A percentile compares a stretch with the other conserved stretches of the same genome.
Evolutionary conservation across 139 green algal genomes (phyloP).

Genomic region (Coelastrella sp.): DNA sequence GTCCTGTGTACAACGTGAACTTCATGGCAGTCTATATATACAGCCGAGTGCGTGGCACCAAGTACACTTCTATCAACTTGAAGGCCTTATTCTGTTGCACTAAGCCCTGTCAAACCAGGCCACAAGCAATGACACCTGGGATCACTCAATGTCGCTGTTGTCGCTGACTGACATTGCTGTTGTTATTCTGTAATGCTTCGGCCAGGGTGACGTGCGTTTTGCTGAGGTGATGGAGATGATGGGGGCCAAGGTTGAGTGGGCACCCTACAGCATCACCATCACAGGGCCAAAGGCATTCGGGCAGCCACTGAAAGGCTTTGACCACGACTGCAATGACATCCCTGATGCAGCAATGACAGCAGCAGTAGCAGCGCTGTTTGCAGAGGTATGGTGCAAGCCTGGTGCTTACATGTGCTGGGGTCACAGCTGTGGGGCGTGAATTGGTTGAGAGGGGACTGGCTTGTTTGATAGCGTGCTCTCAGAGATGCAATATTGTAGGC

Average conservation of each 20-base stretch:
- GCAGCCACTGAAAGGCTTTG: constrained; percentile 86
- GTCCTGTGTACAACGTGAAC: too few relatives aligned
- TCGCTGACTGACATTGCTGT: too few relatives aligned
- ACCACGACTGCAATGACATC: constrained; percentile 99
- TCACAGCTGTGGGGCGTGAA: neutral
- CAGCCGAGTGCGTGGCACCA: too few relatives aligned
- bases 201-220: constrained; percentile 93
- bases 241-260: constrained; percentile 95
- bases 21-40: too few relatives aligned
- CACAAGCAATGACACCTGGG: too few relatives aligned
- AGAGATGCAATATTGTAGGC: too few relatives aligned
- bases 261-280: constrained; percentile 93
- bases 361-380: constrained; percentile 96
- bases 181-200: neutral
- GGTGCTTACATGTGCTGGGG: neutral
- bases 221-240: constrained; percentile 95
- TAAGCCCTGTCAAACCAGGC: too few relatives aligned
- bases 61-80: too few relatives aligned
- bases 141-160: too few relatives aligned
- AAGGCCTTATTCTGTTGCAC: too few relatives aligned
- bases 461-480: too few relatives aligned
- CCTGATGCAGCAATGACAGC: constrained; percentile 99
- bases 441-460: too few relatives aligned
- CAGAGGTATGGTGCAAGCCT: constrained; percentile 71
- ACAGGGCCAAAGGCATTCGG: constrained; percentile 76